Evolutionary conservation across 257 asterid species (phyloP), one percentile per base, ranked within the genome.

Genomic region (Solanum clarkiae): DNA sequence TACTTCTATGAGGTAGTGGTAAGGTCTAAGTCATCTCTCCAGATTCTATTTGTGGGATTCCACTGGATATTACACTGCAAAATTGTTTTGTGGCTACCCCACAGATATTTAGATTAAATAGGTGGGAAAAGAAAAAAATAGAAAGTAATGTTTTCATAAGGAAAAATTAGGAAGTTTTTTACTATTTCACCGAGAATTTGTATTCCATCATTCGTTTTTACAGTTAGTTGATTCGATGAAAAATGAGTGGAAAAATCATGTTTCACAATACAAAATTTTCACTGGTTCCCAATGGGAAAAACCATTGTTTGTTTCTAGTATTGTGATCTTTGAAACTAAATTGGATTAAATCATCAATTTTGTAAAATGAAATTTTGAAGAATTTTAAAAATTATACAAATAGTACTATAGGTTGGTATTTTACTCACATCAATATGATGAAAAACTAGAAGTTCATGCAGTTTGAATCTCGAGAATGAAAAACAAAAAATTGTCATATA

Each of bases 231-330:
- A 26, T 59, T 57, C 0, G 65, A 6, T 8, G 0, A 22, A 12
- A 57, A 57, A 57, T 59, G 65, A 20, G 8, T 14, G 22, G 4
- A 2, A 8, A 56, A 56, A 59, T 59, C 29, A 59, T 59, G 29
- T 59, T 59, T 2, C 0, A 1, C 10, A 18, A 4, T 14, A 20
- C 29, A 59, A 1, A 20, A 1, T 59, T 59, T 59, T 24, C 2
- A 18, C 63, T 18, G 2, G 20, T 17, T 59, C n/a, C 26, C 8
- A 26, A 9, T 57, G 0, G 14, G 65, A 59, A 5, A 36, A 36
- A 20, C 65, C 65, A 36, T 36, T 36, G 42, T 59, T 56, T 10
- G 18, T 56, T 56, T 59, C 65, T 4, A 4, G 65, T 8, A 20
- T 24, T 20, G 7, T 59, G 65, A 29, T 65, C n/a, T 14, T 65